These are phyloP conservation scores for Litsea cubeba DNA, from an alignment of 164 flowering plant species.

Conservation along the genomic window DNA sequence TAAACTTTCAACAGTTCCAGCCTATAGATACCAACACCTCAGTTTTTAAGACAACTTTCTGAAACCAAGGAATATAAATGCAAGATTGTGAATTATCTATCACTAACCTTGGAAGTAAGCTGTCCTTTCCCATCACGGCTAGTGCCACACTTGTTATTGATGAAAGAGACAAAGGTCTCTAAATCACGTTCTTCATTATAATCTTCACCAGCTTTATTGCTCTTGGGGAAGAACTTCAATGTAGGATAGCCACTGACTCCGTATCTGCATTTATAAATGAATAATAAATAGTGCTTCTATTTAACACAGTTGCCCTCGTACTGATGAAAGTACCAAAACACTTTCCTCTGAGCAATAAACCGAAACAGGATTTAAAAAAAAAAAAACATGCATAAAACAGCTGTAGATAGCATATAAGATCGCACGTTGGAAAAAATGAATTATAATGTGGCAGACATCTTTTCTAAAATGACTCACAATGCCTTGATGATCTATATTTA, in stretches of 20 bases:
- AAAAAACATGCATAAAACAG: neutral
- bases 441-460: too few relatives aligned
- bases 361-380: neutral
- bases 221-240: constrained; percentile 88
- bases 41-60: neutral
- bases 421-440: too few relatives aligned
- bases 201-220: constrained; percentile 92
- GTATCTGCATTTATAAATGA: constrained; percentile 46
- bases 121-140: constrained; percentile 89
- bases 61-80: neutral
- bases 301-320: too few relatives aligned
- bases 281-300: neutral
- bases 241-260: constrained; percentile 93
- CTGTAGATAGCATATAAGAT: neutral
- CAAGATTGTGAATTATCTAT: neutral
- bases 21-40: constrained; percentile 33
- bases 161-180: constrained; percentile 77
- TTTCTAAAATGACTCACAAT: too few relatives aligned
- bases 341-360: too few relatives aligned
- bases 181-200: constrained; percentile 92
- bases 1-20: constrained; percentile 63
- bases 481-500: too few relatives aligned
- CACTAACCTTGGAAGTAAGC: constrained; percentile 66
- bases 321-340: too few relatives aligned
- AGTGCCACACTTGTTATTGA: constrained; percentile 84